These are phyloP conservation scores for Aspergillus cavernicola DNA, from an alignment of 495 filamentous ascomycete species.

Conservation along the genomic window DNA sequence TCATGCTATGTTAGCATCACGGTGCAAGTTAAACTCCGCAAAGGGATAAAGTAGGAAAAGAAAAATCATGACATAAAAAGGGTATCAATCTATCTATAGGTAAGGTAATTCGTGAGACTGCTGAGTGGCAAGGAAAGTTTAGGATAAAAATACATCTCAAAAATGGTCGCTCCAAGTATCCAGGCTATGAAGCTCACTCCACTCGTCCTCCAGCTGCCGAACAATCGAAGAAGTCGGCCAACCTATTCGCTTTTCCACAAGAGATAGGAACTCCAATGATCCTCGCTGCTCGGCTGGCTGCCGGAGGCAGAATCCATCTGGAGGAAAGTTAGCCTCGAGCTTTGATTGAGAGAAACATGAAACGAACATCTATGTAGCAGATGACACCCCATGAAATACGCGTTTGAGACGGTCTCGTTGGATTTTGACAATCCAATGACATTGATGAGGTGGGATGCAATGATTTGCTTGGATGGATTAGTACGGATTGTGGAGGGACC, in stretches of 20 bases:
- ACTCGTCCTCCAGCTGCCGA: conserved; percentile 27
- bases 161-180: conserved; percentile 8
- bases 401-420: conserved; percentile 39
- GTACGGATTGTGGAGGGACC: neutral
- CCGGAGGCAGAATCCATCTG: conserved; percentile 36
- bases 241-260: conserved; percentile 28
- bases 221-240: conserved; percentile 38
- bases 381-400: conserved; percentile 39
- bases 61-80: too few species aligned
- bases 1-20: too few species aligned
- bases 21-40: too few species aligned
- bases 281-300: conserved; percentile 29
- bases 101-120: too few species aligned
- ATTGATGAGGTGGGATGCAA: conserved; percentile 28
- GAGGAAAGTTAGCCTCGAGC: neutral
- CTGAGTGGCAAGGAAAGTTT: too few species aligned
- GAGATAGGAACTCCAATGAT: conserved; percentile 27
- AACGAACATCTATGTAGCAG: conserved; percentile 35
- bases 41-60: too few species aligned
- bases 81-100: too few species aligned
- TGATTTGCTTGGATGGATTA: conserved; percentile 17
- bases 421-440: conserved; percentile 36
- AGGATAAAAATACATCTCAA: neutral
- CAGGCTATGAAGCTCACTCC: conserved; percentile 25
- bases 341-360: neutral